Evolutionary conservation across 129 eudicot genomes (phyloP), one percentile per base, ranked within the genome.

Genomic region (Helianthus annuus): DNA sequence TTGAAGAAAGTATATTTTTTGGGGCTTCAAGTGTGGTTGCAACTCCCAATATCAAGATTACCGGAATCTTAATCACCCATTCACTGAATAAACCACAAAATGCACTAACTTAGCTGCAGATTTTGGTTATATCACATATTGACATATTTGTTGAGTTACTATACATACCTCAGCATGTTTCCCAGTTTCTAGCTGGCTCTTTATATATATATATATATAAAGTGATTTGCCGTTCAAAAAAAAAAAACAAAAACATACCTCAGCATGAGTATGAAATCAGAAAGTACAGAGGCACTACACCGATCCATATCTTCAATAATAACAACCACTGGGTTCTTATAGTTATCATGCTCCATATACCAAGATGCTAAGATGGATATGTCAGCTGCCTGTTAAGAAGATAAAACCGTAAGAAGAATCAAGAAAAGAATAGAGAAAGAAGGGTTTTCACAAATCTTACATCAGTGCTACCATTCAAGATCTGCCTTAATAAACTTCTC

Each of bases 31-130:
- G 51, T 2, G 84, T 82, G 45, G 96, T 90, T 78, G 96, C 86
- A 66, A 94, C 92, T 70, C 98, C 98, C 72, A 86, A 57, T 61
- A 94, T 76, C 78, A 94, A 78, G 64, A 90, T 79, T 45, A 94
- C 69, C 49, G 98, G 98, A 61, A 94, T 66, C 78, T 94, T 94
- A 69, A 88, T 80, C 65, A 77, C 84, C 98, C 98, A 94, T 87
- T 94, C 97, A 76, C 98, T 89, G 89, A 10, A 46, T 75, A 83
- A 40, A 82, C 53, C 58, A 80, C 48, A 71, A 19, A 19, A 12
- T 64, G 16, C 71, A 54, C 69, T 29, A 74, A 54, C 69, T 29
- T 34, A 55, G 61, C 70, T 22, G 27, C 61, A 55, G 58, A 65
- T 17, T 48, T 38, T 57, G 19, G 58, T 62, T 27, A 71, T 42